Base-by-base conservation (phyloP, 176 grass and related monocot genomes). In the Raddia distichophylla region DNA sequence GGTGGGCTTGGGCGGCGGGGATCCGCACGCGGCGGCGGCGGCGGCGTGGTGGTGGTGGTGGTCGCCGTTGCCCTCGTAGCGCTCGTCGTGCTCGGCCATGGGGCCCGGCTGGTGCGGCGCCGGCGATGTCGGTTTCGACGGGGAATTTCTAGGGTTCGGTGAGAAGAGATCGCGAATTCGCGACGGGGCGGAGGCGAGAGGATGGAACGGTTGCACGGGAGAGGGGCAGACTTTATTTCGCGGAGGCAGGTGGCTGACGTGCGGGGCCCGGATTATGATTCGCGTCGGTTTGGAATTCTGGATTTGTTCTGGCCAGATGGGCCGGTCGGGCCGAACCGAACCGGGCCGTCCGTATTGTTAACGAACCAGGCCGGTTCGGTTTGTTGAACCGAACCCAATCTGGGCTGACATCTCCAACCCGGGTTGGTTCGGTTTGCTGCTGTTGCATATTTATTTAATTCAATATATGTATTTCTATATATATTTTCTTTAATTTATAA, bases 51-150 rank as follows among this genome's bases (percentile, higher is more conserved):
- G 6, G 52, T 16, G 64, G 49, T 45, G 48, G 8, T 54, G 51
- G 75, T 70, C 87, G 3, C 74, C 86, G 79, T 75, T 80, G 10
- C 89, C 82, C 60, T 90, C 89, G 83, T 91, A 94, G 64, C 89
- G 82, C 70, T 91, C 89, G 47, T 89, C 87, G 80, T 88, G 85
- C 8, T 92, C 92, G 64, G 92, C 69, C 95, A 98, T 98, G 47
- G 16, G 74, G 18, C 14, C 49, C 33, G 44, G 13, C 13, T 43
- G 15, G 12, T 4, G 4, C 12, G 22, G 46, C 49, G n/a, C n/a
- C n/a, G 49, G 7, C 59, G 43, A 58, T 32, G 63, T 60, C 16
- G 54, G 67, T 8, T 56, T 11, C 53, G 4, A 10, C 16, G 18
- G 45, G 64, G 51, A 64, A 48, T 32, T 16, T 47, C 51, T 88